Percentiles rank a stretch among this genome's conserved stretches.
These are phyloP conservation scores for Zygoascus bituminiphila DNA, from an alignment of 805 yeast species.

Conservation along the genomic window DNA sequence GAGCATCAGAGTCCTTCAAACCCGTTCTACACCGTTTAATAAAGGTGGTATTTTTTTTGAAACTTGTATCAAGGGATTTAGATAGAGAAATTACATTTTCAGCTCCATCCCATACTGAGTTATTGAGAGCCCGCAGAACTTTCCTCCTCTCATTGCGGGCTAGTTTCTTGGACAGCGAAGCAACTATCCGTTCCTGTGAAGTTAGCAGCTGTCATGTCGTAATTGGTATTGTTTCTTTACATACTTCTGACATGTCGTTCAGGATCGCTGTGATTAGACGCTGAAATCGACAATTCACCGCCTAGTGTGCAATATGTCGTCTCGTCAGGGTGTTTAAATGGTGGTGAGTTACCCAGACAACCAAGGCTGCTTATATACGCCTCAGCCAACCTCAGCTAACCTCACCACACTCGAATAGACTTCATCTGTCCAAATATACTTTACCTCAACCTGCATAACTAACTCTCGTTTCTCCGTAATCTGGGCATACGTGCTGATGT, in stretches of 20 bases:
- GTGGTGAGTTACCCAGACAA: too few species aligned
- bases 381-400: too few species aligned
- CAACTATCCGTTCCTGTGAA: background rate
- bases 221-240: background rate
- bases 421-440: too few species aligned
- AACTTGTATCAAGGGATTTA: conserved; percentile 48
- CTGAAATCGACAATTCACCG: too few species aligned
- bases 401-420: too few species aligned
- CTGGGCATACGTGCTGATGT: too few species aligned
- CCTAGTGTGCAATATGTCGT: too few species aligned
- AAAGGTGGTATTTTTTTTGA: conserved; percentile 74
- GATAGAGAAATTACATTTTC: background rate
- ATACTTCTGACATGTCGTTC: background rate
- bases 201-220: background rate
- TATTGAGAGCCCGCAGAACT: conserved; percentile 35
- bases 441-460: too few species aligned
- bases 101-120: conserved; percentile 47
- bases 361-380: too few species aligned
- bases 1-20: conserved; percentile 42
- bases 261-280: background rate
- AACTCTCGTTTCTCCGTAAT: too few species aligned
- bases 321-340: too few species aligned
- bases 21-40: conserved; percentile 59
- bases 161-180: background rate
- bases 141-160: conserved; percentile 14